Percentiles rank a stretch among this genome's conserved stretches.
Conservation (phyloP, 176 grass and related monocot genomes). For the Zizania latifolia region DNA sequence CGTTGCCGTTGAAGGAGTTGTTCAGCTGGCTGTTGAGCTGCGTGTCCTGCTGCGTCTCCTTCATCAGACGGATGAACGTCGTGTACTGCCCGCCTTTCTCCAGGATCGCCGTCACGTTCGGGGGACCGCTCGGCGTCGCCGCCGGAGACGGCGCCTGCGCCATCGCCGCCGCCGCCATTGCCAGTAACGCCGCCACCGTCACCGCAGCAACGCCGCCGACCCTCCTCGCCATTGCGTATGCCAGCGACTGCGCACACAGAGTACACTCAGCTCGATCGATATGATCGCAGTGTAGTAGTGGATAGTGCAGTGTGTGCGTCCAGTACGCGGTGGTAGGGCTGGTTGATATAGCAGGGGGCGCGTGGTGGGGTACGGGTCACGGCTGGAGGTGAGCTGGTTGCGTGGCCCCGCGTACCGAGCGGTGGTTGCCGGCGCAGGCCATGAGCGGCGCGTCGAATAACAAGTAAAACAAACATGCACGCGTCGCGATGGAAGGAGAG, state of each 20-base stretch:
- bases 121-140: constrained; percentile 18
- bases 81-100: constrained; percentile 75
- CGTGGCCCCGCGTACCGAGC: not conserved
- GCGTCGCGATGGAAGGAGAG: not conserved
- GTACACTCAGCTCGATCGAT: not conserved
- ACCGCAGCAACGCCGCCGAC: constrained; percentile 1
- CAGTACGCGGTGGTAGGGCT: not conserved
- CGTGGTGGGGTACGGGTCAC: not conserved
- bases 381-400: constrained; percentile 52
- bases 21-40: constrained; percentile 87
- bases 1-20: constrained; percentile 57
- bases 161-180: not conserved
- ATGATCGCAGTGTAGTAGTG: not conserved
- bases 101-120: constrained; percentile 64
- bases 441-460: constrained; percentile 25
- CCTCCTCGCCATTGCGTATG: constrained; percentile 10
- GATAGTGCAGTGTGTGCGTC: not conserved
- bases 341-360: constrained; percentile 31
- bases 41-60: constrained; percentile 62
- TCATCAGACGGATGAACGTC: constrained; percentile 61
- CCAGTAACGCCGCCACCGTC: constrained; percentile 5
- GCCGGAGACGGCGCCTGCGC: constrained; percentile 3
- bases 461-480: constrained; percentile 13
- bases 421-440: constrained; percentile 35
- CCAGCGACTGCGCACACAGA: too few relatives aligned